phyloP scores from a whole-genome alignment of 306 rosid genomes.

The Senna tora region DNA sequence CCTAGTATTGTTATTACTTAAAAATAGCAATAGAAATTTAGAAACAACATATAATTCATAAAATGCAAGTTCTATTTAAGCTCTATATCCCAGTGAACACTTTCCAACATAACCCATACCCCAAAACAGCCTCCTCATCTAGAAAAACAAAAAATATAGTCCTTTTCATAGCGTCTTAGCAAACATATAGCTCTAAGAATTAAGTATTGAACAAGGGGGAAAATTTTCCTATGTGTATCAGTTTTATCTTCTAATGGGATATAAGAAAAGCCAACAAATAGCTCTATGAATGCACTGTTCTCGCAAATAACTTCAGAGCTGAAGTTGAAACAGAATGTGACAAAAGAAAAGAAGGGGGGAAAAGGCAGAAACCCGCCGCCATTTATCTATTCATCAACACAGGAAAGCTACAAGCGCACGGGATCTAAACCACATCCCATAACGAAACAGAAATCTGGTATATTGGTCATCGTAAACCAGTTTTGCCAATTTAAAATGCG shows the following conservation, averaged over 20 bases:
- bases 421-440: slow-evolving; percentile 31
- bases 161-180: neutral
- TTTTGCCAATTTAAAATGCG: slow-evolving; percentile 36
- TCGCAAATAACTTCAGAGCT: slow-evolving; percentile 1
- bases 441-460: slow-evolving; percentile 37
- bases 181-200: slow-evolving; percentile 13
- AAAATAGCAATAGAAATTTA: slow-evolving; percentile 20
- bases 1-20: slow-evolving; percentile 23
- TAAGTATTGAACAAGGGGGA: slow-evolving; percentile 1
- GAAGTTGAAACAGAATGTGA: slow-evolving; percentile 6
- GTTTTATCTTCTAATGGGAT: neutral
- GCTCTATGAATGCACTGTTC: slow-evolving; percentile 23
- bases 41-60: slow-evolving; percentile 31
- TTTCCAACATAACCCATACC: neutral
- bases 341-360: neutral
- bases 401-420: neutral
- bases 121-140: neutral
- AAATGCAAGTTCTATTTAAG: slow-evolving; percentile 12
- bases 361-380: neutral
- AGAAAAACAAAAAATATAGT: neutral
- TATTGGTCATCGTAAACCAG: slow-evolving; percentile 30
- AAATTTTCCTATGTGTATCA: neutral
- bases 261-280: slow-evolving; percentile 4
- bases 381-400: slow-evolving; percentile 9
- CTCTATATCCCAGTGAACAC: neutral